Conservation (phyloP, 345 rosid species). For the Rhodamnia argentea region DNA sequence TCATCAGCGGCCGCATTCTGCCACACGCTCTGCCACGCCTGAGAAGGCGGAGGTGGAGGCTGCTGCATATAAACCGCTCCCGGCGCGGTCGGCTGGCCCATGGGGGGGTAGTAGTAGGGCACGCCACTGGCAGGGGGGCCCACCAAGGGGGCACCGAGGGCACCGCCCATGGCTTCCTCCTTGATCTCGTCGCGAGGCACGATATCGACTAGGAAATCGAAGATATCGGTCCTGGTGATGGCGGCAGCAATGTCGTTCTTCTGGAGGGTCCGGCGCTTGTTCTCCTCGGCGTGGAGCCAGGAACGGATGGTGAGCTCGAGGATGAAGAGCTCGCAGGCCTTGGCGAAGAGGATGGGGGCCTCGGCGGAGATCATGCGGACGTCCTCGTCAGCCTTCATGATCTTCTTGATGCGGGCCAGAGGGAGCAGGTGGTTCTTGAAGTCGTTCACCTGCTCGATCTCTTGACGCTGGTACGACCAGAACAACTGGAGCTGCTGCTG, state of each 20-base stretch:
- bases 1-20: conserved; percentile 60
- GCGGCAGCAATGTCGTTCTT: conserved; percentile 95
- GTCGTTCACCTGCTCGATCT: conserved; percentile 85
- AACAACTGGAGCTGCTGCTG: conserved; percentile 86
- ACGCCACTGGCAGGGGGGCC: conserved; percentile 71
- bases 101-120: conserved; percentile 80
- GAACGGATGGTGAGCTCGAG: conserved; percentile 91
- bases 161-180: conserved; percentile 38
- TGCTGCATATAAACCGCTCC: conserved; percentile 9
- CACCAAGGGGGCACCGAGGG: background rate
- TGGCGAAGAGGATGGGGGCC: conserved; percentile 85
- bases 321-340: conserved; percentile 94
- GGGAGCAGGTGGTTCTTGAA: conserved; percentile 98
- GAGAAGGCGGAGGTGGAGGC: conserved; percentile 80
- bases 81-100: conserved; percentile 52
- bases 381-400: conserved; percentile 98
- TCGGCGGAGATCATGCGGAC: conserved; percentile 98
- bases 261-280: conserved; percentile 86
- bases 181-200: conserved; percentile 87
- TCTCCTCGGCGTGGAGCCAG: conserved; percentile 98
- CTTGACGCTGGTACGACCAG: conserved; percentile 85
- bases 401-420: conserved; percentile 89
- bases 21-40: conserved; percentile 97
- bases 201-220: conserved; percentile 84
- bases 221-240: conserved; percentile 79